phyloP scores from a whole-genome alignment of 345 rosid genomes.

The Toxicodendron radicans region DNA sequence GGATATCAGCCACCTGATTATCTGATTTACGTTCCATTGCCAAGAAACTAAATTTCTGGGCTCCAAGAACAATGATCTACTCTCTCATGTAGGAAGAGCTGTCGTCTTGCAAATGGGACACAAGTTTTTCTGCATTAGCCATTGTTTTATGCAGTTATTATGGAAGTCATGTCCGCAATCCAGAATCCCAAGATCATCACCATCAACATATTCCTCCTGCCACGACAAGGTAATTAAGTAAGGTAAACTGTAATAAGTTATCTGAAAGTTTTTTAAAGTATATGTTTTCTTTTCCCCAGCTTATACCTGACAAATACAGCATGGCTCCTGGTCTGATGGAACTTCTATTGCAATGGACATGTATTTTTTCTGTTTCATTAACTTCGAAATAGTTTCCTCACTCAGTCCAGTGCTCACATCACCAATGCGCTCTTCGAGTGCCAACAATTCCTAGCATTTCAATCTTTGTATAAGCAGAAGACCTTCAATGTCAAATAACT shows the following conservation, averaged over 20 bases:
- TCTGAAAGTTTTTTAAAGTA: background rate
- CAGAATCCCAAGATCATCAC: conserved; percentile 70
- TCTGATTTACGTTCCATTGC: conserved; percentile 18
- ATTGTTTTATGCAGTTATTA: conserved; percentile 69
- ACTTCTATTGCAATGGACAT: conserved; percentile 25
- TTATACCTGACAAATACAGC: conserved; percentile 87
- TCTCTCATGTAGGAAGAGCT: conserved; percentile 45
- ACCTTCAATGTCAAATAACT: background rate
- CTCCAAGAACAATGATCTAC: background rate
- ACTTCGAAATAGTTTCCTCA: conserved; percentile 61
- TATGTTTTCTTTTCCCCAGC: background rate
- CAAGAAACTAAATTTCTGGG: conserved; percentile 15
- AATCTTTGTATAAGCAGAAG: conserved; percentile 8
- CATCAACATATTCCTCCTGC: conserved; percentile 80
- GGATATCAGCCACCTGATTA: conserved; percentile 18
- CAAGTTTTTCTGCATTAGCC: conserved; percentile 80
- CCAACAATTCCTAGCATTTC: conserved; percentile 72
- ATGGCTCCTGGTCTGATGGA: conserved; percentile 61
- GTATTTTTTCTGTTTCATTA: conserved; percentile 52
- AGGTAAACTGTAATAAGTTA: background rate
- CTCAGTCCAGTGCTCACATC: conserved; percentile 81
- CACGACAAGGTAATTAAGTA: background rate
- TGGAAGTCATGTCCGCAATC: conserved; percentile 90
- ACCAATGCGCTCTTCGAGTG: conserved; percentile 87
- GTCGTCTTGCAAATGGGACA: conserved; percentile 89